phyloP scores from a whole-genome alignment of 1,139 yeast genomes.

The Blastobotrys capitulatus region DNA sequence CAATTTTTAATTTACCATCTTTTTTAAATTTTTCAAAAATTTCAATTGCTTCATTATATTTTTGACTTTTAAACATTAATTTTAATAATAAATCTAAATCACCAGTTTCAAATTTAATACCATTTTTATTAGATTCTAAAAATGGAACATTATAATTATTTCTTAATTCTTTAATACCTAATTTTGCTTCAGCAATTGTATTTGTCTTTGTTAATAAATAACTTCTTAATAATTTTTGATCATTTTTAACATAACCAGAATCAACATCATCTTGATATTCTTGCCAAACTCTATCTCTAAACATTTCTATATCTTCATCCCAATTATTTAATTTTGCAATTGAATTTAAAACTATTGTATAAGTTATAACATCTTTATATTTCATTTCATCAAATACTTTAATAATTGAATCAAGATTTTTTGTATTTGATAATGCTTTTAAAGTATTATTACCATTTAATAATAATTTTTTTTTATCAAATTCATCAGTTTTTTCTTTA shows the following conservation, averaged over 20 bases:
- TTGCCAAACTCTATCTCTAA: constrained; percentile 13
- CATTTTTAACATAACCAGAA: constrained; percentile 9
- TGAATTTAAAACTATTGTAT: constrained; percentile 17
- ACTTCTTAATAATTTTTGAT: constrained; percentile 13
- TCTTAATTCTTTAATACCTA: neutral
- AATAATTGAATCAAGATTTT: constrained; percentile 10
- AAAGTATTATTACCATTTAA: constrained; percentile 17
- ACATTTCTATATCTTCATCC: constrained; percentile 6
- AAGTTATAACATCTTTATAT: constrained; percentile 15
- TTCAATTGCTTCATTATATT: constrained; percentile 6
- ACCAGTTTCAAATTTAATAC: neutral
- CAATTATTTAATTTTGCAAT: constrained; percentile 7
- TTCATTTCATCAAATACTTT: constrained; percentile 14
- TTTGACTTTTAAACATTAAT: neutral
- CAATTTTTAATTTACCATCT: neutral
- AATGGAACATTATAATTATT: neutral
- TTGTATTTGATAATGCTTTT: constrained; percentile 11
- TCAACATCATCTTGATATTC: constrained; percentile 13
- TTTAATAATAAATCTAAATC: constrained; percentile 10
- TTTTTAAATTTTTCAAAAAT: constrained; percentile 7
- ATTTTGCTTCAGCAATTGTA: neutral
- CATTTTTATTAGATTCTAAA: neutral
- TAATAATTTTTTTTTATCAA: constrained; percentile 6
- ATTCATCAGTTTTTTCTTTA: constrained; percentile 1
- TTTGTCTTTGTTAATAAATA: constrained; percentile 13